A percentile compares a stretch with the other conserved stretches of the same genome.
These are phyloP conservation scores for Athelia psychrophila DNA, from an alignment of 1,284 basidiomycete genomes.

Conservation along the genomic window DNA sequence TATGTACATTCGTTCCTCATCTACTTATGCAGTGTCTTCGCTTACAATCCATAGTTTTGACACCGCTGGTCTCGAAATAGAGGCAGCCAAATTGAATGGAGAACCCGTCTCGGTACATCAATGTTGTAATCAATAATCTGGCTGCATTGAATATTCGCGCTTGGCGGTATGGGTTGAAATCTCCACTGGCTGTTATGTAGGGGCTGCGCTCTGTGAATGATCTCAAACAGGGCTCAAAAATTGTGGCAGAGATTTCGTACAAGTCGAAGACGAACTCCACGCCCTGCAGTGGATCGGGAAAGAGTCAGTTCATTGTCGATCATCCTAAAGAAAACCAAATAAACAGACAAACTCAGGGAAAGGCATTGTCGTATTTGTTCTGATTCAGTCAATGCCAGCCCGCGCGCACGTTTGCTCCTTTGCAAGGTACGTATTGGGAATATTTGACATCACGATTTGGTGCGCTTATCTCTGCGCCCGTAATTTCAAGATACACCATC, in stretches of 20 bases:
- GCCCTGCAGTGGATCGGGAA: slow-evolving; percentile 95
- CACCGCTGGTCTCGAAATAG: slow-evolving; percentile 71
- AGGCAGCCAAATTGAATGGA: slow-evolving; percentile 53
- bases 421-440: slow-evolving; percentile 56
- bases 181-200: slow-evolving; percentile 65
- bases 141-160: slow-evolving; percentile 20
- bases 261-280: slow-evolving; percentile 77
- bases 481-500: slow-evolving; percentile 64
- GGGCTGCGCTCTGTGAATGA: slow-evolving; percentile 61
- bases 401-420: slow-evolving; percentile 74
- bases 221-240: slow-evolving; percentile 38
- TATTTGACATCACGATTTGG: slow-evolving; percentile 10
- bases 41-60: slow-evolving; percentile 28
- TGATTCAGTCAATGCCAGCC: slow-evolving; percentile 97
- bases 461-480: too few relatives aligned
- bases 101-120: slow-evolving; percentile 37
- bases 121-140: slow-evolving; percentile 18
- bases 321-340: not conserved
- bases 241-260: slow-evolving; percentile 64
- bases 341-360: slow-evolving; percentile 85
- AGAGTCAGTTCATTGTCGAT: slow-evolving; percentile 49
- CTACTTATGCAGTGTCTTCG: slow-evolving; percentile 3
- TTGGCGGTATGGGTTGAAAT: slow-evolving; percentile 48
- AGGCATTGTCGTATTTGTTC: slow-evolving; percentile 82
- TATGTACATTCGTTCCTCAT: slow-evolving; percentile 43